phyloP scores from a whole-genome alignment of 352 stramenopile species.

The Pythium chondricola region DNA sequence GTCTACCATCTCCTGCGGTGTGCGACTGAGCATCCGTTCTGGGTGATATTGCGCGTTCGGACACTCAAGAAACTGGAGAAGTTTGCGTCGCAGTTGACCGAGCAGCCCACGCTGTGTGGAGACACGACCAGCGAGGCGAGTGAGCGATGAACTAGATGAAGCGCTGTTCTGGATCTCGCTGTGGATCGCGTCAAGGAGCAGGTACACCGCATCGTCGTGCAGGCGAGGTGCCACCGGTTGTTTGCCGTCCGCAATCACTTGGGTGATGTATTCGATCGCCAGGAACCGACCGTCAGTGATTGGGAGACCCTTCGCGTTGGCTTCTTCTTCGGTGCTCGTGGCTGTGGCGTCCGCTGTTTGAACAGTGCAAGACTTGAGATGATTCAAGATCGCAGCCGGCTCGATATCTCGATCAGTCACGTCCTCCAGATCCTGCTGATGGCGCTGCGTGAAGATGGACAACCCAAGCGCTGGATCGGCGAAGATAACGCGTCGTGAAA shows the following conservation, averaged over 20 bases:
- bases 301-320: slow-evolving; percentile 25
- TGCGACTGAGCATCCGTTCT: slow-evolving; percentile 75
- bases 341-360: not conserved
- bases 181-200: slow-evolving; percentile 70
- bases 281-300: slow-evolving; percentile 59
- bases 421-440: slow-evolving; percentile 26
- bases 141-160: not conserved
- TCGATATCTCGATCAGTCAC: slow-evolving; percentile 64
- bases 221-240: slow-evolving; percentile 33
- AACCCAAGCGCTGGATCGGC: slow-evolving; percentile 48
- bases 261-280: slow-evolving; percentile 74
- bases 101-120: slow-evolving; percentile 47
- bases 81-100: slow-evolving; percentile 48
- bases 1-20: slow-evolving; percentile 68
- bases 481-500: slow-evolving; percentile 62
- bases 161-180: slow-evolving; percentile 21
- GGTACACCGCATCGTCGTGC: slow-evolving; percentile 76
- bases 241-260: slow-evolving; percentile 48
- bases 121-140: slow-evolving; percentile 47
- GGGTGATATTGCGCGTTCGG: slow-evolving; percentile 53
- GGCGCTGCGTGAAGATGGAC: slow-evolving; percentile 73
- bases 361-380: slow-evolving; percentile 59
- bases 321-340: not conserved
- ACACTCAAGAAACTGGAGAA: slow-evolving; percentile 64
- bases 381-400: slow-evolving; percentile 42